phyloP scores from a whole-genome alignment of 257 asterid genomes.

The Voacanga thouarsii region DNA sequence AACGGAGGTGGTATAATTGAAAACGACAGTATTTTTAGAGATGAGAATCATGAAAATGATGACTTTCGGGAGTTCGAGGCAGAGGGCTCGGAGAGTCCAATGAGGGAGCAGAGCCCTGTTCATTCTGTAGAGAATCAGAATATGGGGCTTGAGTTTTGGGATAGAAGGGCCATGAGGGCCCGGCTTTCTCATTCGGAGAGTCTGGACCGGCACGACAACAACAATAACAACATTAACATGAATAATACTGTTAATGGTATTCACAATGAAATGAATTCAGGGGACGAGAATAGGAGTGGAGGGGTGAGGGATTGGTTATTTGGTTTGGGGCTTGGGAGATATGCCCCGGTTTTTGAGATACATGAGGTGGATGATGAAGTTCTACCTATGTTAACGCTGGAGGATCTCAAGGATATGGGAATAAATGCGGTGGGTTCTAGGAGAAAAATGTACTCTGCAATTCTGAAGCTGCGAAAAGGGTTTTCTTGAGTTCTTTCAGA shows the following conservation, averaged over 20 bases:
- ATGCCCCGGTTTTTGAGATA: slow-evolving; percentile 70
- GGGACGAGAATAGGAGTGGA: slow-evolving; percentile 42
- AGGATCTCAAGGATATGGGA: slow-evolving; percentile 96
- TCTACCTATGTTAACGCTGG: slow-evolving; percentile 73
- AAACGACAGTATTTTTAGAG: slow-evolving; percentile 34
- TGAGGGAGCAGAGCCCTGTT: slow-evolving; percentile 66
- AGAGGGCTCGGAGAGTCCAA: slow-evolving; percentile 64
- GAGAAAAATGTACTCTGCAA: slow-evolving; percentile 71
- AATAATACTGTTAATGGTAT: slow-evolving; percentile 20
- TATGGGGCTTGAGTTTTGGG: slow-evolving; percentile 83
- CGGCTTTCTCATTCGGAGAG: slow-evolving; percentile 52
- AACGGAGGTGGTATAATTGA: slow-evolving; percentile 38
- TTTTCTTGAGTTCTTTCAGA: slow-evolving; percentile 46
- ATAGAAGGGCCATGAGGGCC: slow-evolving; percentile 53
- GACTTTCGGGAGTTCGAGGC: slow-evolving; percentile 53
- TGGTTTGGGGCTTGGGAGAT: slow-evolving; percentile 75
- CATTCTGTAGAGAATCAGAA: slow-evolving; percentile 56
- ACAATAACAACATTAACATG: slow-evolving; percentile 38
- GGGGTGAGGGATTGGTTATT: slow-evolving; percentile 86
- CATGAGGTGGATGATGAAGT: slow-evolving; percentile 95
- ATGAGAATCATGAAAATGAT: slow-evolving; percentile 45
- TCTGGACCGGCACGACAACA: slow-evolving; percentile 30
- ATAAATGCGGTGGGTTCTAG: slow-evolving; percentile 85
- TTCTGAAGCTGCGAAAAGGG: slow-evolving; percentile 66
- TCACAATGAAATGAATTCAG: slow-evolving; percentile 51